Percentiles rank a stretch among this genome's conserved stretches.
Evolutionary conservation across 495 filamentous ascomycete species (phyloP).

Genomic region (Pseudotulostoma volvatum): DNA sequence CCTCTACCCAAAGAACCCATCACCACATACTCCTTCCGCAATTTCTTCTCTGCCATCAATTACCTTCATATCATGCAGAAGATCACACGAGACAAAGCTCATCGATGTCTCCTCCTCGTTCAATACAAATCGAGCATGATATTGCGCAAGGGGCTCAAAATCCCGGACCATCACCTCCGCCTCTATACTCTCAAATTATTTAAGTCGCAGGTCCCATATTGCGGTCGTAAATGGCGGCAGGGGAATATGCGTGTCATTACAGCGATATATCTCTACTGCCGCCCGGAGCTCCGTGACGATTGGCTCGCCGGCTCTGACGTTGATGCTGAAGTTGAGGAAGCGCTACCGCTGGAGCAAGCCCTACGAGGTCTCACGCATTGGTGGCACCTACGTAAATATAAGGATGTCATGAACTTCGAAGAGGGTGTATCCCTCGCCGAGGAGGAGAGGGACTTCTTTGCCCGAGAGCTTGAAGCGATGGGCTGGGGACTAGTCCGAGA

Average conservation of each 20-base stretch:
- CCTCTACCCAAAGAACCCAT: constrained; percentile 59
- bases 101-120: constrained; percentile 82
- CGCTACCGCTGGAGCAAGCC: constrained; percentile 77
- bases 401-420: constrained; percentile 61
- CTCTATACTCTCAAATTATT: constrained; percentile 94
- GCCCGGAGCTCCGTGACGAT: constrained; percentile 83
- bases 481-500: constrained; percentile 35
- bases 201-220: constrained; percentile 96
- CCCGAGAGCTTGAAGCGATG: constrained; percentile 74
- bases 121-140: constrained; percentile 87
- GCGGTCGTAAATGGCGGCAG: constrained; percentile 95
- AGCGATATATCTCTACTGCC: constrained; percentile 82
- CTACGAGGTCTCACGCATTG: constrained; percentile 77
- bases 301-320: constrained; percentile 87
- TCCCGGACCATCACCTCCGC: constrained; percentile 72
- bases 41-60: constrained; percentile 88
- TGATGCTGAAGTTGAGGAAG: constrained; percentile 84
- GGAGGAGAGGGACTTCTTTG: constrained; percentile 82
- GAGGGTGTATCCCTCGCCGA: constrained; percentile 39
- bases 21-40: constrained; percentile 78
- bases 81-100: constrained; percentile 83
- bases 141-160: constrained; percentile 75
- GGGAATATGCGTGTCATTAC: constrained; percentile 98
- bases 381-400: constrained; percentile 73
- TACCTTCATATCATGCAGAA: constrained; percentile 93